These are phyloP conservation scores for Tolypocladium cylindrosporum DNA, from an alignment of 2,329 filamentous ascomycete species.

Conservation along the genomic window DNA sequence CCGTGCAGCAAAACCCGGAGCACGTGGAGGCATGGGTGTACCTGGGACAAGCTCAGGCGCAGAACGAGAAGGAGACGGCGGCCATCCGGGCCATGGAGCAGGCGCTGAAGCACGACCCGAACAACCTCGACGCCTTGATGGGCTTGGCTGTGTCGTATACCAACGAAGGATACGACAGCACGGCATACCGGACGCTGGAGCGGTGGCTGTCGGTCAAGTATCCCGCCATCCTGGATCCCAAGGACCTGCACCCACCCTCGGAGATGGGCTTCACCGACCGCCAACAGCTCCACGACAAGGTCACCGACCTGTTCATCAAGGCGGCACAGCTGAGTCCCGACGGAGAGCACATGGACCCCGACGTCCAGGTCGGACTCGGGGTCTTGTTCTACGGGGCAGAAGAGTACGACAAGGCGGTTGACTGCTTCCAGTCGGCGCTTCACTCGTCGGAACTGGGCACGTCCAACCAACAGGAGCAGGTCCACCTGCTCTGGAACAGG, in stretches of 20 bases:
- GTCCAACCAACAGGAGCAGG: constrained; percentile 73
- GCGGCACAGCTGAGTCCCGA: constrained; percentile 87
- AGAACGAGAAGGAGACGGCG: constrained; percentile 96
- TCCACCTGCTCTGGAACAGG: constrained; percentile 95
- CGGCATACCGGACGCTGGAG: constrained; percentile 90
- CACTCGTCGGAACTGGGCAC: constrained; percentile 75
- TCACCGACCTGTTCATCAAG: constrained; percentile 83
- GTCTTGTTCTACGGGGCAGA: constrained; percentile 97
- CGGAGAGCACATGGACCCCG: constrained; percentile 93
- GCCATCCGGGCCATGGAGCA: constrained; percentile 91
- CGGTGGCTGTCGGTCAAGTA: constrained; percentile 97
- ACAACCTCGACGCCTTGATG: constrained; percentile 86
- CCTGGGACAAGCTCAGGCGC: constrained; percentile 84
- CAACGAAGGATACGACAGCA: constrained; percentile 96
- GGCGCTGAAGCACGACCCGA: constrained; percentile 77
- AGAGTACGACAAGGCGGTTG: constrained; percentile 96
- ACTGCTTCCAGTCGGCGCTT: constrained; percentile 91
- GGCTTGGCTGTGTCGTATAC: constrained; percentile 93
- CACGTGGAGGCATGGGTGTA: constrained; percentile 93
- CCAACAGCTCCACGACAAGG: constrained; percentile 77
- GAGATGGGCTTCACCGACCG: constrained; percentile 94
- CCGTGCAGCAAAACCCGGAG: constrained; percentile 77
- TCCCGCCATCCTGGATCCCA: constrained; percentile 65
- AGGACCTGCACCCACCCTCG: constrained; percentile 61
- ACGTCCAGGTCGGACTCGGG: constrained; percentile 93